Conservation (phyloP, 495 filamentous ascomycete genomes). For the Trypethelium eluteriae region DNA sequence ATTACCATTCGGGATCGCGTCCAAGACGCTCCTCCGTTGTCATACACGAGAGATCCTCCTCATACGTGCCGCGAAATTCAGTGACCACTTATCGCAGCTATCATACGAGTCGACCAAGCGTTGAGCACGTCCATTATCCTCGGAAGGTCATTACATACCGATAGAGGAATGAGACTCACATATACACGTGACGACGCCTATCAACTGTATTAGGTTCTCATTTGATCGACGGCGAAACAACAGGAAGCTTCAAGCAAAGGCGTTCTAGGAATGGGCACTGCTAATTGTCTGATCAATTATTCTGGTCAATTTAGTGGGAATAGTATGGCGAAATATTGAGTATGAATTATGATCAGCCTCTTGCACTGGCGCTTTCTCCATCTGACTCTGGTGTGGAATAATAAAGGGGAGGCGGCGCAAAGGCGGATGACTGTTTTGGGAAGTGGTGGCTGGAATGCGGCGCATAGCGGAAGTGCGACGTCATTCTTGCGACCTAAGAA, state of each 20-base stretch:
- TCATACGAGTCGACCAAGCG: constrained; percentile 1
- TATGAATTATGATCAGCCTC: no score
- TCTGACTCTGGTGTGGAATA: neutral
- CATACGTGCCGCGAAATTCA: neutral
- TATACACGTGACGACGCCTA: neutral
- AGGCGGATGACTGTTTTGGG: neutral
- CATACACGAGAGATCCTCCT: neutral
- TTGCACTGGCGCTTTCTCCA: no score
- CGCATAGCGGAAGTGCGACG: neutral
- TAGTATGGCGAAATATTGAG: neutral
- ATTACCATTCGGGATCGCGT: constrained; percentile 1
- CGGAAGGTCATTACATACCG: neutral
- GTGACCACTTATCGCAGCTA: constrained; percentile 1
- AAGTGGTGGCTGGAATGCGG: constrained; percentile 6
- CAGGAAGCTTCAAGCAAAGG: neutral
- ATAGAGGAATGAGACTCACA: neutral
- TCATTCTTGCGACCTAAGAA: neutral
- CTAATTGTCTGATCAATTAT: neutral
- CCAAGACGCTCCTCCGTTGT: neutral
- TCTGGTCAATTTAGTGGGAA: neutral
- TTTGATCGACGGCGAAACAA: neutral
- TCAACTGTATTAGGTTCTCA: neutral
- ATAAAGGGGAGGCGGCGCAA: neutral
- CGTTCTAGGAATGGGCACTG: neutral
- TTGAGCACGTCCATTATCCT: neutral